Conservation (phyloP, 805 yeast genomes). For the Yamadazyma philogaea region DNA sequence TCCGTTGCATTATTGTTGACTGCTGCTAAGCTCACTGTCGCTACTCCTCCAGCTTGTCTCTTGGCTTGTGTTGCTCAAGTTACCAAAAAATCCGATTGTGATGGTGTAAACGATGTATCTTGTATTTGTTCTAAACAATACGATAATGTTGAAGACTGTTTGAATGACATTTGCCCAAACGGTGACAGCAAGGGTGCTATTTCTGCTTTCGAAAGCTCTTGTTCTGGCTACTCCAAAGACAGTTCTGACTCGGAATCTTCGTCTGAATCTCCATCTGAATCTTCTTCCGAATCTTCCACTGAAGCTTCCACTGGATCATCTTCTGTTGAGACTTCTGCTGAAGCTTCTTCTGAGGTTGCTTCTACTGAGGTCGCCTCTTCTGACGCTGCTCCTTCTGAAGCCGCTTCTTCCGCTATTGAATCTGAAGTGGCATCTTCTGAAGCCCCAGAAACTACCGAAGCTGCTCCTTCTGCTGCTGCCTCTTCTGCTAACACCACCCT, state of each 20-base stretch:
- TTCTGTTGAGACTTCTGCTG: constrained; percentile 12
- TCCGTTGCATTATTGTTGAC: constrained; percentile 22
- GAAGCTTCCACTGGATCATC: constrained; percentile 11
- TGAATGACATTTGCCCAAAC: constrained; percentile 66
- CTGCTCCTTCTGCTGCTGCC: constrained; percentile 16
- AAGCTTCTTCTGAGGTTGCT: constrained; percentile 9
- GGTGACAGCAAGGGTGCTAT: constrained; percentile 58
- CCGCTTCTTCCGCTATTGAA: constrained; percentile 1
- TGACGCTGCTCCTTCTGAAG: constrained; percentile 6
- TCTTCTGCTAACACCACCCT: constrained; percentile 11
- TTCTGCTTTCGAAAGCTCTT: constrained; percentile 52
- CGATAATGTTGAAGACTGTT: constrained; percentile 55
- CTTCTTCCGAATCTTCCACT: constrained; percentile 13
- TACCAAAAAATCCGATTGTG: constrained; percentile 53
- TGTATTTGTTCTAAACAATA: constrained; percentile 67
- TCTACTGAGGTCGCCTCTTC: constrained; percentile 5
- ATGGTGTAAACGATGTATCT: constrained; percentile 56
- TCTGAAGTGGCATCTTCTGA: constrained; percentile 1
- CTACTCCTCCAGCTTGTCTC: constrained; percentile 89
- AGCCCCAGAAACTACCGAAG: constrained; percentile 2
- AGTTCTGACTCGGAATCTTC: constrained; percentile 23
- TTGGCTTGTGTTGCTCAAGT: constrained; percentile 84
- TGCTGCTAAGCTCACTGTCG: constrained; percentile 40
- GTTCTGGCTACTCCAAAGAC: constrained; percentile 42
- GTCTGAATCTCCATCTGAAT: constrained; percentile 6